Base-by-base conservation (phyloP, 331 rosid species). In the Dryas integrifolia region DNA sequence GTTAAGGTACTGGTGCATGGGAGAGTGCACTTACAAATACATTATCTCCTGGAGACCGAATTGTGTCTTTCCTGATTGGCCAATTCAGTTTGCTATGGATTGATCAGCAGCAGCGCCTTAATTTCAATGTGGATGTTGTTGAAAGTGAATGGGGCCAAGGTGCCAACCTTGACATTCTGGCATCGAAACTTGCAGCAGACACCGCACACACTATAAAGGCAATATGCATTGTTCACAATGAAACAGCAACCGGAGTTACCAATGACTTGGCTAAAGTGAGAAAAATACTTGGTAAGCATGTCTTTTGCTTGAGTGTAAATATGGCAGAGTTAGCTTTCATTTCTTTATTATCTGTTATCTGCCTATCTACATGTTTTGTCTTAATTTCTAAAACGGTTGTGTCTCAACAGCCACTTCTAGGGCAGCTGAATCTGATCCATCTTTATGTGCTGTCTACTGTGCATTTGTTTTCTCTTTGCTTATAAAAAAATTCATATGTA, bases 61-160 rank as follows among this genome's bases (percentile, higher is more conserved):
- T 65, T 21, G 90, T 95, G 10, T 89, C 98, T 1, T 95, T 95
- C 82, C 86, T 88, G 82, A 95, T 95, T 15, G 99, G 99, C 16
- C 99, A 95, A 68, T 95, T 95, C 92, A 95, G 99, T 82, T 83
- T 95, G 85, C 97, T 95, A 30, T 95, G 99, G 99, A 92, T 95
- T 46, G 99, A 95, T 83, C 99, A 95, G 88, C 99, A 95, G 76
- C 93, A 95, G 69, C 99, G 99, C 67, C 93, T 95, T 18, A 92
- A 92, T 6, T 95, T 89, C 84, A 87, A 95, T 0, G 99, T 95
- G n/a, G 99, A 95, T 68, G 99, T 95, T 18, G 81, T 95, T 0
- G 99, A 95, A 79, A 95, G 99, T 76, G 98, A 95, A 0, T 95
- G 99, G 99, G 99, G 99, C 61, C 85, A 73, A 68, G 99, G 99